Base-by-base conservation (phyloP, 768 basidiomycete species). In the Naganishia friedmannii region DNA sequence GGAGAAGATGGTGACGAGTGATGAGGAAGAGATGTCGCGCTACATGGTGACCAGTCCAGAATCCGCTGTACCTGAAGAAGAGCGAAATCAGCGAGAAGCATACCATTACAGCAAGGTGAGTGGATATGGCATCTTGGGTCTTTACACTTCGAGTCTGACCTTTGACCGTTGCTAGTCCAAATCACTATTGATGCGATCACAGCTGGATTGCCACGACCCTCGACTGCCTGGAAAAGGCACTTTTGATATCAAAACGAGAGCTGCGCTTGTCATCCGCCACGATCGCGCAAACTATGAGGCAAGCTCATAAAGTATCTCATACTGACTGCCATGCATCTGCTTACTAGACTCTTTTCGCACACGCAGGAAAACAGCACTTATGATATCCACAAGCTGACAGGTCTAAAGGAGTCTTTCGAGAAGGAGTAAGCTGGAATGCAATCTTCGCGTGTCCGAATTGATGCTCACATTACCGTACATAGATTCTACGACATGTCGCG, bases 241-340 rank as follows among this genome's bases (percentile, higher is more conserved):
- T 0, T 99, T 99, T 74, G 95, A 99, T 78, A 88, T 98, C 82
- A 99, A 99, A 81, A 97, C 95, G 0, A 87, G 95, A 56, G 93
- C 93, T 0, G 89, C 88, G 37, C 80, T 92, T 29, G 87, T 91
- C 0, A 88, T 97, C 55, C 88, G 95, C 1, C 83, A 90, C 77
- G 95, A 98, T 78, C 82, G 90, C 13, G 83, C 92, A 66, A 97
- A 98, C 79, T 90, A 86, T 74, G 85, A 87, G 82, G 90, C 90
- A 65, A 37, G 80, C 67, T 10, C 67, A 53, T 32, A 26, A 55
- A 53, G 45, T 6, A 9, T 58, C 34, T 37, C 6, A 37, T 4
- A 46, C 45, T 3, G 6, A 51, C n/a, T 3, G 48, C 48, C 6
- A 23, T 23, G 57, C n/a, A 9, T 4, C 39, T 19, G n/a, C 60